These are phyloP conservation scores for Ashbya aceris DNA, from an alignment of 1,139 yeast genomes.

Conservation along the genomic window DNA sequence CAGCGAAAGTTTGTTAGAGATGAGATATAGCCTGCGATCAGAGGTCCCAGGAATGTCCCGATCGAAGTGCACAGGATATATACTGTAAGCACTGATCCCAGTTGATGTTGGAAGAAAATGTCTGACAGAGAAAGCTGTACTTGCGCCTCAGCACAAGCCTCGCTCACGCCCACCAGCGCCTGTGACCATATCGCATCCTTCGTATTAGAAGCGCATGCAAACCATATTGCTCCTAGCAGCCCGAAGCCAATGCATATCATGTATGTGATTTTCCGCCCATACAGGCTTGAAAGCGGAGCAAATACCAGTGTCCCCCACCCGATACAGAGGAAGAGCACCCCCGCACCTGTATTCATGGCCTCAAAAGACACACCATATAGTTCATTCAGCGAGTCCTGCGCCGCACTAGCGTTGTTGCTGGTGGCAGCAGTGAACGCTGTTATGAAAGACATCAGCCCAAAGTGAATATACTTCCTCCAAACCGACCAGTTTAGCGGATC, in stretches of 20 bases:
- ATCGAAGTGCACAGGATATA: slow-evolving; percentile 73
- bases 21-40: slow-evolving; percentile 66
- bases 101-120: slow-evolving; percentile 70
- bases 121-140: slow-evolving; percentile 75
- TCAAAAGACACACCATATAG: slow-evolving; percentile 58
- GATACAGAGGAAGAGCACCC: slow-evolving; percentile 66
- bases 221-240: slow-evolving; percentile 64
- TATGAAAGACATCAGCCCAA: slow-evolving; percentile 50
- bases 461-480: slow-evolving; percentile 59
- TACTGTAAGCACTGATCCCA: slow-evolving; percentile 67
- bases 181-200: slow-evolving; percentile 76
- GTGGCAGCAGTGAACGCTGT: slow-evolving; percentile 82
- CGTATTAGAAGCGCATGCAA: slow-evolving; percentile 48
- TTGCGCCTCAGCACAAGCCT: slow-evolving; percentile 79
- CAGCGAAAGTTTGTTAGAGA: slow-evolving; percentile 57
- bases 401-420: slow-evolving; percentile 73
- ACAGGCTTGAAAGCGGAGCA: slow-evolving; percentile 71
- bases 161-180: slow-evolving; percentile 74
- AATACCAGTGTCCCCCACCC: slow-evolving; percentile 62
- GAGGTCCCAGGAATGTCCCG: slow-evolving; percentile 76
- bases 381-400: slow-evolving; percentile 62
- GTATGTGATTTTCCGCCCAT: slow-evolving; percentile 66
- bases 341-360: slow-evolving; percentile 80
- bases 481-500: slow-evolving; percentile 64
- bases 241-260: slow-evolving; percentile 56